phyloP scores from a whole-genome alignment of 139 green algal genomes.

The Closterium sp. region DNA sequence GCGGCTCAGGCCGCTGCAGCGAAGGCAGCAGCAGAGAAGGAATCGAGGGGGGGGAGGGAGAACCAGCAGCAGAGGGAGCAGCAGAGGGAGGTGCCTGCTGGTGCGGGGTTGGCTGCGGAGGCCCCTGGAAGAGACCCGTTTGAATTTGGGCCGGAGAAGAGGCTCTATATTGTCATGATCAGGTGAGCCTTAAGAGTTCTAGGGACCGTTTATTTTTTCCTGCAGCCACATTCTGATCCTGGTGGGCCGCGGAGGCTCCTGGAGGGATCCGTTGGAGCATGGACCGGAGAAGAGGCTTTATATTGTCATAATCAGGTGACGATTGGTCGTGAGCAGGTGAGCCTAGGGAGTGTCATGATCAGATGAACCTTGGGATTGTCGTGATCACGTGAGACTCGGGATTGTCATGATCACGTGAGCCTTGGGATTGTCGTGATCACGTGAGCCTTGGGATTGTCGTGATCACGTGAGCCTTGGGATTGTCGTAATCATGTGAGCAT shows the following conservation, averaged over 20 bases:
- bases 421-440: too few species aligned
- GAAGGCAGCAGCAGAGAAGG: not conserved
- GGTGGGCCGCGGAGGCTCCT: not conserved
- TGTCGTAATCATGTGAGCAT: not conserved
- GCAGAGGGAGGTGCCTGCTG: not conserved
- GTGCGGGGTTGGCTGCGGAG: not conserved
- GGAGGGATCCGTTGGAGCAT: too few species aligned
- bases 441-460: too few species aligned
- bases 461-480: too few species aligned
- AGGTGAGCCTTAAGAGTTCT: slow-evolving; percentile 30
- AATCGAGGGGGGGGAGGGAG: not conserved
- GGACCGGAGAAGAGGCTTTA: slow-evolving; percentile 18
- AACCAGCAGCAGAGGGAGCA: not conserved
- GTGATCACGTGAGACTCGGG: too few species aligned
- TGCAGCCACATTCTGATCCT: too few species aligned
- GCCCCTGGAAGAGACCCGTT: not conserved
- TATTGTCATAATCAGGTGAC: slow-evolving; percentile 55
- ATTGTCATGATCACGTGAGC: too few species aligned
- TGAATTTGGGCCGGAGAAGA: slow-evolving; percentile 2
- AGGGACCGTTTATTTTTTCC: too few species aligned
- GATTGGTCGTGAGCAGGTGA: too few species aligned
- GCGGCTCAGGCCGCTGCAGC: not conserved
- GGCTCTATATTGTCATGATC: slow-evolving; percentile 52
- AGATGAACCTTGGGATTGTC: too few species aligned
- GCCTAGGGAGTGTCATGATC: not conserved